Conservation (phyloP, 768 basidiomycete species). For the Phaeotremella fagi region DNA sequence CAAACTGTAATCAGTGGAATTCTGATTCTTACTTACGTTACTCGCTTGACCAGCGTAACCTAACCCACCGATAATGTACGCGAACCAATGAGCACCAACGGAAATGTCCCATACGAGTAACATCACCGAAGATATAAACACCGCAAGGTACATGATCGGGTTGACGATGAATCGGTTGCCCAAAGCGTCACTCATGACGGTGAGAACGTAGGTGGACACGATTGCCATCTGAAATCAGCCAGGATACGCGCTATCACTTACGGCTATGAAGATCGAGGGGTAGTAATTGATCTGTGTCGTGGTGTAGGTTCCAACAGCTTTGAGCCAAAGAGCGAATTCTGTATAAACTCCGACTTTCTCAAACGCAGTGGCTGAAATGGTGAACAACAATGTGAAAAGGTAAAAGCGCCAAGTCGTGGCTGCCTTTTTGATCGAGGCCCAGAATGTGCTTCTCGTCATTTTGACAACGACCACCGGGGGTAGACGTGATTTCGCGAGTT, state of each 20-base stretch:
- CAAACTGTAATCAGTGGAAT: slow-evolving; percentile 50
- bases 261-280: slow-evolving; percentile 27
- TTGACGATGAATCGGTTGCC: slow-evolving; percentile 37
- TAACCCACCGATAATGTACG: slow-evolving; percentile 63
- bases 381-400: slow-evolving; percentile 27
- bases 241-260: too few species aligned
- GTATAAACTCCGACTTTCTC: slow-evolving; percentile 28
- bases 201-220: slow-evolving; percentile 27
- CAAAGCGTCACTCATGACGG: slow-evolving; percentile 15
- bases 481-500: slow-evolving; percentile 24
- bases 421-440: slow-evolving; percentile 14
- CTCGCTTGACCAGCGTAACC: slow-evolving; percentile 71
- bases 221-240: too few species aligned
- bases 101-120: slow-evolving; percentile 62
- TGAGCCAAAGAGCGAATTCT: slow-evolving; percentile 23
- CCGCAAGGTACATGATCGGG: slow-evolving; percentile 26
- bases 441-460: slow-evolving; percentile 17
- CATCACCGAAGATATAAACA: slow-evolving; percentile 29
- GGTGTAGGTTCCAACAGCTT: slow-evolving; percentile 16
- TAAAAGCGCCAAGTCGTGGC: slow-evolving; percentile 19
- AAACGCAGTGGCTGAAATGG: slow-evolving; percentile 20
- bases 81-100: slow-evolving; percentile 63
- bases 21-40: slow-evolving; percentile 47
- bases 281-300: slow-evolving; percentile 34
- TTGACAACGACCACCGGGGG: slow-evolving; percentile 17